Evolutionary conservation across 1,284 basidiomycete genomes (phyloP).

Genomic region (Somion occarium): DNA sequence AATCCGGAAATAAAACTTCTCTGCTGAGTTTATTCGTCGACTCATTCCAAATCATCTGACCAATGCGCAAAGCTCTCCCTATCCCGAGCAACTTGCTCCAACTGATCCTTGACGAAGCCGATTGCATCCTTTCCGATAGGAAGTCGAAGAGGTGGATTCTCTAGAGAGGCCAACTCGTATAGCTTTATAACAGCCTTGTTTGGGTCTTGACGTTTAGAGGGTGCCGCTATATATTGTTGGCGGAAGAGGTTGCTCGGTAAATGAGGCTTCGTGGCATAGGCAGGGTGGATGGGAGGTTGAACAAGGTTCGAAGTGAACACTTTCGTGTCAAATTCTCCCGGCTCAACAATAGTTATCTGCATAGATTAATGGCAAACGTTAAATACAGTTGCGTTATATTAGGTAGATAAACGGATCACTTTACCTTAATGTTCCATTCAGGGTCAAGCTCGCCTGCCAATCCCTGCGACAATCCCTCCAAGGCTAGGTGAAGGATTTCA

Average conservation of each 20-base stretch:
- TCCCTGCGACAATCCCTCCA: slow-evolving; percentile 30
- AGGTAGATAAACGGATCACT: no score
- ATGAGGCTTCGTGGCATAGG: slow-evolving; percentile 1
- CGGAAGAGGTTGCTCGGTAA: background rate
- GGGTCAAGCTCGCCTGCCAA: slow-evolving; percentile 31
- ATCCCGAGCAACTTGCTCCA: background rate
- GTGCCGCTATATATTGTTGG: background rate
- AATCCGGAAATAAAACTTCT: no score
- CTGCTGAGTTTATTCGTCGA: no score
- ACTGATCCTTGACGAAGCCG: background rate
- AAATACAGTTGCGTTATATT: no score
- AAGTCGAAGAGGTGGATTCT: slow-evolving; percentile 6
- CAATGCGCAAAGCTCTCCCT: slow-evolving; percentile 3
- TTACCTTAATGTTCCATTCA: slow-evolving; percentile 38
- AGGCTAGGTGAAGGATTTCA: slow-evolving; percentile 16
- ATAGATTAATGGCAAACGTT: no score
- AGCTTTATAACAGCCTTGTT: slow-evolving; percentile 8
- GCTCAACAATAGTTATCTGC: no score
- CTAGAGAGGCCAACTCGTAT: slow-evolving; percentile 8
- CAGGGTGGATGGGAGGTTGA: slow-evolving; percentile 2
- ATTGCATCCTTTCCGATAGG: slow-evolving; percentile 3
- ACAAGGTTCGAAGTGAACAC: background rate
- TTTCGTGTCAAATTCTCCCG: slow-evolving; percentile 5
- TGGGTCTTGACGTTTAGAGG: no score
- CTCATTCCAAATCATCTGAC: slow-evolving; percentile 1